Conservation (phyloP, 140 eudicot genomes). For the Anethum foeniculum region DNA sequence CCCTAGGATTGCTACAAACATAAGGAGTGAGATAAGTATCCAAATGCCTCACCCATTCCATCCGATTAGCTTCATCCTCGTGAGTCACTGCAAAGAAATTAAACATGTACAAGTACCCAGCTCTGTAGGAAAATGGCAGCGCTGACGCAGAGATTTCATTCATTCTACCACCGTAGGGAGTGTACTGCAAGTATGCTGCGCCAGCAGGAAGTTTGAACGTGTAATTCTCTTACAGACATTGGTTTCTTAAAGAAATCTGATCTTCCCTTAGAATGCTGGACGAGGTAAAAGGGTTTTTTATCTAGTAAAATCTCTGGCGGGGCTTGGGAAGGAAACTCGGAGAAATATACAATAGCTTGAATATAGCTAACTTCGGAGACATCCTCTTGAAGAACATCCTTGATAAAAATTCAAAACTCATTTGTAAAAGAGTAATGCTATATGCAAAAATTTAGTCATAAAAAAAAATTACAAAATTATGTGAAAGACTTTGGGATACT, state of each 20-base stretch:
- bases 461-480: no score
- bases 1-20: not conserved
- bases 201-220: not conserved
- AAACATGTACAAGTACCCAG: not conserved
- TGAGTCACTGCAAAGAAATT: not conserved
- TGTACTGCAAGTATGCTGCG: not conserved
- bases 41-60: not conserved
- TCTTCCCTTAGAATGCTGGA: not conserved
- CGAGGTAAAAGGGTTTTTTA: not conserved
- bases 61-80: not conserved
- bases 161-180: not conserved
- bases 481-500: no score
- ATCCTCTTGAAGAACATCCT: no score
- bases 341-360: not conserved
- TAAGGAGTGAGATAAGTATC: not conserved
- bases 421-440: no score
- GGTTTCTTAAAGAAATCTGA: not conserved
- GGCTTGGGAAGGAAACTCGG: not conserved
- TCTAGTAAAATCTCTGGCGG: not conserved
- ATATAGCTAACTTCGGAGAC: not conserved
- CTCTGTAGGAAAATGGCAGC: not conserved
- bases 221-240: not conserved
- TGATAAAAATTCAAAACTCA: no score
- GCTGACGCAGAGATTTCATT: not conserved
- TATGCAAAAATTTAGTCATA: no score